These are phyloP conservation scores for Colletotrichum sp. DNA, from an alignment of 2,329 filamentous ascomycete species.

Conservation along the genomic window DNA sequence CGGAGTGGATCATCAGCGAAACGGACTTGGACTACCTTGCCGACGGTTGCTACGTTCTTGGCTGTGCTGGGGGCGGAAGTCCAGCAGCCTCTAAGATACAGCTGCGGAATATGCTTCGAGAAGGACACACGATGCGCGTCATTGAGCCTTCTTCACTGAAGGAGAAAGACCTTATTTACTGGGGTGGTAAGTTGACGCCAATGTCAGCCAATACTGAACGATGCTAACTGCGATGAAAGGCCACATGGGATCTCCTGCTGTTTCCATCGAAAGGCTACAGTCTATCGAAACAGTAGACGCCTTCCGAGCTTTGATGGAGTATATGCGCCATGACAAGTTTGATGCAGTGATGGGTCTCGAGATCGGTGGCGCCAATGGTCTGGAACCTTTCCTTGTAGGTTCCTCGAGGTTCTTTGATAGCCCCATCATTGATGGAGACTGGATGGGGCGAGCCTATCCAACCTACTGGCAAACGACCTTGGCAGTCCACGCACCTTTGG, in stretches of 20 bases:
- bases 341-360: slow-evolving; percentile 51
- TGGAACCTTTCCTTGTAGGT: slow-evolving; percentile 62
- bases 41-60: slow-evolving; percentile 51
- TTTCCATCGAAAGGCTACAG: slow-evolving; percentile 45
- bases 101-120: slow-evolving; percentile 42
- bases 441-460: slow-evolving; percentile 62
- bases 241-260: slow-evolving; percentile 45
- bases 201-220: neutral
- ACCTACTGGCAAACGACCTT: slow-evolving; percentile 60
- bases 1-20: slow-evolving; percentile 48
- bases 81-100: slow-evolving; percentile 40
- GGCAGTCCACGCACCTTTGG: slow-evolving; percentile 42
- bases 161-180: slow-evolving; percentile 47
- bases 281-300: slow-evolving; percentile 42
- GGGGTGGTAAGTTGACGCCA: slow-evolving; percentile 34
- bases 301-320: slow-evolving; percentile 40
- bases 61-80: slow-evolving; percentile 48
- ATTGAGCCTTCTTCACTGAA: slow-evolving; percentile 45
- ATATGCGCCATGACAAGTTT: slow-evolving; percentile 31
- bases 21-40: slow-evolving; percentile 49
- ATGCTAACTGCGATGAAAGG: neutral
- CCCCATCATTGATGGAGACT: slow-evolving; percentile 58
- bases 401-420: slow-evolving; percentile 56
- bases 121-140: slow-evolving; percentile 40
- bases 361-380: slow-evolving; percentile 70